phyloP scores from a whole-genome alignment of 73 alveolate species.

The Halteria grandinella region DNA sequence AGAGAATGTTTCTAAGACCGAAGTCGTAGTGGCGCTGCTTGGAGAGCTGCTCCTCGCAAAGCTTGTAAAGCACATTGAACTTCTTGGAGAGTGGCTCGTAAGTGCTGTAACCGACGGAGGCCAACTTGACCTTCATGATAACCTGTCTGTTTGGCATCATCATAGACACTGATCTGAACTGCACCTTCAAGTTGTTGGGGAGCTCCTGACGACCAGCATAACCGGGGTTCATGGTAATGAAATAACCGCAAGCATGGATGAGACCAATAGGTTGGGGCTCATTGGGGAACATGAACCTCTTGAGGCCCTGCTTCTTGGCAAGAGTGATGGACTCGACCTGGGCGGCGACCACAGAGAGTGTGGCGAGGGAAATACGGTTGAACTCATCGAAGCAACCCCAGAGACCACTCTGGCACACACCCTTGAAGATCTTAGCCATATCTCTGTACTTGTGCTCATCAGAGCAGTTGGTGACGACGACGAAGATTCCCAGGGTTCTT shows the following conservation, averaged over 20 bases:
- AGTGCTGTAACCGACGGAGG: constrained; percentile 98
- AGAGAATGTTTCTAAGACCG: constrained; percentile 97
- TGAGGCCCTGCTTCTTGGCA: constrained; percentile 93
- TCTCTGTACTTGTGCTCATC: constrained; percentile 99
- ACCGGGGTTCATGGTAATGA: constrained; percentile 99
- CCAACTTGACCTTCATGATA: constrained; percentile 99
- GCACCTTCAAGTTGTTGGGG: constrained; percentile 99
- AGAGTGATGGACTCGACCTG: constrained; percentile 96
- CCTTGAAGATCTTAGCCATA: constrained; percentile 99
- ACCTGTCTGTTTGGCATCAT: constrained; percentile 99
- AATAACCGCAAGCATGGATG: constrained; percentile 94
- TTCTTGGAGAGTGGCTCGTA: constrained; percentile 97
- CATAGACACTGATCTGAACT: constrained; percentile 99
- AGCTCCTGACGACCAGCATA: constrained; percentile 98
- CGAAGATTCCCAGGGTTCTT: constrained; percentile 99
- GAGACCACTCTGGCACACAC: constrained; percentile 99
- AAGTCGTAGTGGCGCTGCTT: constrained; percentile 98
- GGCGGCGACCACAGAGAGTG: constrained; percentile 99
- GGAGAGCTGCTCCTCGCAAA: constrained; percentile 99
- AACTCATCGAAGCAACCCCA: constrained; percentile 99
- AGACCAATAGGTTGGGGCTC: constrained; percentile 91
- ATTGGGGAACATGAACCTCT: constrained; percentile 99
- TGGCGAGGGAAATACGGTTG: constrained; percentile 99
- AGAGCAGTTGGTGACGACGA: constrained; percentile 99
- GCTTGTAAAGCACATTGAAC: constrained; percentile 98